These are phyloP conservation scores for Cylindricascospora bacillispora DNA, from an alignment of 1,139 yeast species.

Conservation along the genomic window DNA sequence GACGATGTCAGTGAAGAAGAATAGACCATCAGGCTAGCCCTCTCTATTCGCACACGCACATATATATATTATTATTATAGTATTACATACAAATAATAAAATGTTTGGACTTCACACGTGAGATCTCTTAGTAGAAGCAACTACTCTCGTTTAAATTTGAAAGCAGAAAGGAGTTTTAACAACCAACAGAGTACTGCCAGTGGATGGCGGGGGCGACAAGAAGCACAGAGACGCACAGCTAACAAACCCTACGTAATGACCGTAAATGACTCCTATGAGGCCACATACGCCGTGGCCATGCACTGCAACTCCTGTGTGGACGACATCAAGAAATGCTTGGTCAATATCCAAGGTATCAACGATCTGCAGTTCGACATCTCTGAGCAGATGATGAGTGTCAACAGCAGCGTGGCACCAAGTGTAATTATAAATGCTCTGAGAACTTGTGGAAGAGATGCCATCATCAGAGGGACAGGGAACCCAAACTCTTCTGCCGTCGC, in stretches of 20 bases:
- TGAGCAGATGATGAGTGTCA: slow-evolving; percentile 15
- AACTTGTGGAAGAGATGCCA: slow-evolving; percentile 63
- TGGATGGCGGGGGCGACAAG: not conserved
- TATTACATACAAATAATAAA: too few species aligned
- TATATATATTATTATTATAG: too few species aligned
- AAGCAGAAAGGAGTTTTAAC: not conserved
- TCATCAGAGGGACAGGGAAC: slow-evolving; percentile 80
- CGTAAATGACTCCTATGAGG: slow-evolving; percentile 15
- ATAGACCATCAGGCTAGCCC: too few species aligned
- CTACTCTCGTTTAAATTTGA: not conserved
- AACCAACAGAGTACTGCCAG: not conserved
- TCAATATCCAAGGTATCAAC: slow-evolving; percentile 10
- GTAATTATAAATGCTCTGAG: slow-evolving; percentile 15
- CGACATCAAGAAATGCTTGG: slow-evolving; percentile 13
- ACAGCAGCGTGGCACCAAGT: slow-evolving; percentile 20
- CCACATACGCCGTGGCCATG: slow-evolving; percentile 23
- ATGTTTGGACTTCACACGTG: too few species aligned
- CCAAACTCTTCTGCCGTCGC: slow-evolving; percentile 88
- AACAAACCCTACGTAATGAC: slow-evolving; percentile 7
- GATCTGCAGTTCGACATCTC: slow-evolving; percentile 12
- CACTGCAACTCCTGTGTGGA: slow-evolving; percentile 14
- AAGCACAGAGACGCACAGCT: not conserved
- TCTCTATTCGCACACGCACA: too few species aligned
- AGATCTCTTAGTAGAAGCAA: too few species aligned
- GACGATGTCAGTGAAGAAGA: slow-evolving; percentile 22